Conservation (phyloP, 345 rosid species). For the Aethionema arabicum region DNA sequence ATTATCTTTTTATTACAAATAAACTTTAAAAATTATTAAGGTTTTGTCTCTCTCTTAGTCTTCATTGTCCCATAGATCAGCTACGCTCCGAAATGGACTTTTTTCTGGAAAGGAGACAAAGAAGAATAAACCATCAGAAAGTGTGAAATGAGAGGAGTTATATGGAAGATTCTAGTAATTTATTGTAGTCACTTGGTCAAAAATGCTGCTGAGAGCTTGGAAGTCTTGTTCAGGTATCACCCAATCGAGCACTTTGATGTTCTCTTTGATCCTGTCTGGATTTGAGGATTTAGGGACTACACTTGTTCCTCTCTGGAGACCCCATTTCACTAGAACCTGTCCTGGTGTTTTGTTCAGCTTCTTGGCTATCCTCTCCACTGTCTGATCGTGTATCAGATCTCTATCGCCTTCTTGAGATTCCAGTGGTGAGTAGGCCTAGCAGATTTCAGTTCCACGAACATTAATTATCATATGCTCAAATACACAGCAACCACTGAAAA, state of each 20-base stretch:
- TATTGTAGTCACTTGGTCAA: constrained; percentile 33
- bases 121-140: neutral
- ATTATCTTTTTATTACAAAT: too few relatives aligned
- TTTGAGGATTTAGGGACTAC: constrained; percentile 51
- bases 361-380: constrained; percentile 44
- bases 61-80: constrained; percentile 60
- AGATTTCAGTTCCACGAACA: neutral
- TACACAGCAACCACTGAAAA: too few relatives aligned
- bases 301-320: constrained; percentile 54
- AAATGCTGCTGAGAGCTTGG: constrained; percentile 41
- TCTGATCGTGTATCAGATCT: constrained; percentile 47
- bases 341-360: constrained; percentile 58
- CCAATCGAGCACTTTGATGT: constrained; percentile 51
- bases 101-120: constrained; percentile 33
- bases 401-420: constrained; percentile 53
- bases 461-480: too few relatives aligned
- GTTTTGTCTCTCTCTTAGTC: constrained; percentile 28
- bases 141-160: constrained; percentile 11
- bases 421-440: constrained; percentile 53
- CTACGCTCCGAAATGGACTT: constrained; percentile 52
- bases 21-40: too few relatives aligned
- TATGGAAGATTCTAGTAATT: neutral
- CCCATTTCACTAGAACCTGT: constrained; percentile 58
- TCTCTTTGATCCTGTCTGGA: constrained; percentile 52
- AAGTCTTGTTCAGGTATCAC: constrained; percentile 50